Conservation (phyloP, 2,329 filamentous ascomycete species). For the Pyrenochaeta sp. region DNA sequence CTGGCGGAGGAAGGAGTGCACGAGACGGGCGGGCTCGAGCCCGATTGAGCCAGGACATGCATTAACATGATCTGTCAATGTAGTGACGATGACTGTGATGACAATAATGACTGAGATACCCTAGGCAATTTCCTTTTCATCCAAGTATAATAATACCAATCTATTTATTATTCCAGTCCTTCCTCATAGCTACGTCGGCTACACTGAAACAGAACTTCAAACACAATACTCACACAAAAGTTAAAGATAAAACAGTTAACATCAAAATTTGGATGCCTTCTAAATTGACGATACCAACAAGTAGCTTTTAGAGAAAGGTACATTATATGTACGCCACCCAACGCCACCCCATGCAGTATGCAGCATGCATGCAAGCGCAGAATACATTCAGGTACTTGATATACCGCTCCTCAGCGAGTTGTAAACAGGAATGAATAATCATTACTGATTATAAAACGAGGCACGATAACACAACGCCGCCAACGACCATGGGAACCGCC, state of each 20-base stretch:
- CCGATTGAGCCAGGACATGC: slow-evolving; percentile 6
- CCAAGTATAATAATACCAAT: too few relatives aligned
- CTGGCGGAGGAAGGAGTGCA: slow-evolving; percentile 33
- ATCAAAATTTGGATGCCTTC: too few relatives aligned
- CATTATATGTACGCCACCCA: slow-evolving; percentile 12
- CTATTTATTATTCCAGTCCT: too few relatives aligned
- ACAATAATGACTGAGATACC: too few relatives aligned
- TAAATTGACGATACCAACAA: neutral
- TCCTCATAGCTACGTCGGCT: too few relatives aligned
- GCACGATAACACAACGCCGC: neutral
- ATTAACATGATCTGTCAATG: too few relatives aligned
- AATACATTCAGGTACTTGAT: slow-evolving; percentile 23
- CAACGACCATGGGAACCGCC: neutral
- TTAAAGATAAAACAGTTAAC: too few relatives aligned
- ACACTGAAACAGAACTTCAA: too few relatives aligned
- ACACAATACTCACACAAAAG: too few relatives aligned
- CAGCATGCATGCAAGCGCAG: slow-evolving; percentile 6
- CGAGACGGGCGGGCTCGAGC: slow-evolving; percentile 32
- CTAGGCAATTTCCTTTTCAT: too few relatives aligned
- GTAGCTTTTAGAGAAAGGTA: neutral
- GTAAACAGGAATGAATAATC: neutral
- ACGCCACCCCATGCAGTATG: slow-evolving; percentile 20
- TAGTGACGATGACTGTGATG: too few relatives aligned
- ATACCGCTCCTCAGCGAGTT: slow-evolving; percentile 30
- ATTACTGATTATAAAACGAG: neutral